Conservation (phyloP, 352 stramenopile species). For the Phytophthora fragariaefolia region DNA sequence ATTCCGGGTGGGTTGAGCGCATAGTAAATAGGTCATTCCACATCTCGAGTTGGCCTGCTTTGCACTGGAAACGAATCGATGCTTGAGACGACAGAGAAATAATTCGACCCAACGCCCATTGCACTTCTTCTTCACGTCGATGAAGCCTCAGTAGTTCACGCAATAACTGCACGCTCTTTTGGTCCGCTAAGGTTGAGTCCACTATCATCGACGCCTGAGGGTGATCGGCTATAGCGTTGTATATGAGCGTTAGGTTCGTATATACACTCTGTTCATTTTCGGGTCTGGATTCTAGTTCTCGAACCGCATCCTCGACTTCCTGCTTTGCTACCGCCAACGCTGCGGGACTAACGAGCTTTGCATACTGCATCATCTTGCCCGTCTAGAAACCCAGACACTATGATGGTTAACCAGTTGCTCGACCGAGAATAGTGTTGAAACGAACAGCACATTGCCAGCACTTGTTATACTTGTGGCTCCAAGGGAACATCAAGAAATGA, state of each 20-base stretch:
- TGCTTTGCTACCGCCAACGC: neutral
- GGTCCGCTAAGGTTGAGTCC: conserved; percentile 26
- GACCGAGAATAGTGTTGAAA: conserved; percentile 29
- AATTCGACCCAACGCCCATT: conserved; percentile 42
- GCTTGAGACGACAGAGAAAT: conserved; percentile 20
- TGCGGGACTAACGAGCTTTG: conserved; percentile 14
- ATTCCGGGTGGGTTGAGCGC: conserved; percentile 37
- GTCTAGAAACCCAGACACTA: neutral
- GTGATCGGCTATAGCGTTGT: conserved; percentile 25
- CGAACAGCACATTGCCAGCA: conserved; percentile 6
- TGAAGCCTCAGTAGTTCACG: conserved; percentile 28
- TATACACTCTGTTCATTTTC: conserved; percentile 41
- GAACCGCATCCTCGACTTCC: conserved; percentile 26
- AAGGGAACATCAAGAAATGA: neutral
- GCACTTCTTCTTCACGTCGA: conserved; percentile 48
- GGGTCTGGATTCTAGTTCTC: conserved; percentile 21
- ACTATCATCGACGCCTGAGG: conserved; percentile 11
- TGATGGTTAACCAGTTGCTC: neutral
- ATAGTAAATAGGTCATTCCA: conserved; percentile 43
- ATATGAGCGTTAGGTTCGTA: conserved; percentile 30
- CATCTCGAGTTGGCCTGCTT: conserved; percentile 38
- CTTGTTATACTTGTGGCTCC: neutral
- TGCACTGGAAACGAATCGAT: conserved; percentile 50
- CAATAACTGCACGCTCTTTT: conserved; percentile 28
- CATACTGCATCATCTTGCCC: conserved; percentile 27